These are phyloP conservation scores for Raffaelea ambrosiae DNA, from an alignment of 2,329 filamentous ascomycete species.

Conservation along the genomic window DNA sequence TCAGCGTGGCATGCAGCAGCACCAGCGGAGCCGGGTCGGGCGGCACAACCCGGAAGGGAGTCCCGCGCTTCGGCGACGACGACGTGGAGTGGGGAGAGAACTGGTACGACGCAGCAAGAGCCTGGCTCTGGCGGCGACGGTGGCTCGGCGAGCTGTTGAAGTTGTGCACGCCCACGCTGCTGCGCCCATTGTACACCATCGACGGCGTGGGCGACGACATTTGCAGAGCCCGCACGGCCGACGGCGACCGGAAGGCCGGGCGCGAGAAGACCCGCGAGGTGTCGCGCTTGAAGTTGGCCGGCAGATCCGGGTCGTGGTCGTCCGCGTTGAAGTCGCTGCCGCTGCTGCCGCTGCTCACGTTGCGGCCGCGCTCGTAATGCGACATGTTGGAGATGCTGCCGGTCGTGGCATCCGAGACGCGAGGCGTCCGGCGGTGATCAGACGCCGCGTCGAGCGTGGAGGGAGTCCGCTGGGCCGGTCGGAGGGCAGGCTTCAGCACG, in stretches of 20 bases:
- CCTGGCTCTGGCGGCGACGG: conserved; percentile 20
- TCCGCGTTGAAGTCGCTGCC: conserved; percentile 32
- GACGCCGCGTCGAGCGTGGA: background rate
- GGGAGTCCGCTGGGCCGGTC: too few relatives aligned
- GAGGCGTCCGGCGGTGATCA: conserved; percentile 28
- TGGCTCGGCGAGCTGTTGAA: conserved; percentile 45
- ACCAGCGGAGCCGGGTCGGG: conserved; percentile 55
- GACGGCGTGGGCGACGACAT: conserved; percentile 60
- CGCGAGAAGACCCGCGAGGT: conserved; percentile 31
- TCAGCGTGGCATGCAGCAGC: conserved; percentile 66
- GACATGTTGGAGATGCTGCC: conserved; percentile 41
- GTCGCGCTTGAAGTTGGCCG: background rate
- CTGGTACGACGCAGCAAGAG: conserved; percentile 22
- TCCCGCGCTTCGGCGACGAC: conserved; percentile 49
- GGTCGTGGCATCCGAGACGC: conserved; percentile 44
- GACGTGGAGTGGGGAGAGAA: conserved; percentile 24
- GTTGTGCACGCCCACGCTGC: too few relatives aligned
- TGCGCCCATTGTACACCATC: conserved; percentile 37
- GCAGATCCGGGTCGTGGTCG: conserved; percentile 24
- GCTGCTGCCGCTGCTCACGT: background rate
- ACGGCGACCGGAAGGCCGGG: conserved; percentile 60
- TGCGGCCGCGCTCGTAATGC: conserved; percentile 36
- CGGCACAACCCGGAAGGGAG: conserved; percentile 29
- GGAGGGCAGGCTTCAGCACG: conserved; percentile 13
- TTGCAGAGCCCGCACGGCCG: conserved; percentile 61